Conservation (phyloP, 768 basidiomycete species). For the Rubroboletus pulcherrimus region DNA sequence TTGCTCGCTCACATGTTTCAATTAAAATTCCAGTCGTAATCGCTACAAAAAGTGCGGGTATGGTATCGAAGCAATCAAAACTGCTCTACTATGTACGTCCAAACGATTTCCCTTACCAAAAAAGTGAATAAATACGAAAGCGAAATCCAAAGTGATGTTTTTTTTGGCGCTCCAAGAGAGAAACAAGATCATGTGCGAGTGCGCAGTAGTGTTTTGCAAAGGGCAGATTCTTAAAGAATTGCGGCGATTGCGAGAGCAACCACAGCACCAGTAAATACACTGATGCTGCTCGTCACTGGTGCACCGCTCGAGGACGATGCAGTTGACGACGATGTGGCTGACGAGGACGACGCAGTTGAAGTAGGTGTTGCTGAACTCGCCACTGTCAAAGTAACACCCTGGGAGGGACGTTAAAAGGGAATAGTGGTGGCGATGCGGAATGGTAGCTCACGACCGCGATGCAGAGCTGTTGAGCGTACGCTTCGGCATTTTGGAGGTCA, state of each 20-base stretch:
- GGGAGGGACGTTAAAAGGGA: background rate
- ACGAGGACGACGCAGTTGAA: background rate
- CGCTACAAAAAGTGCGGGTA: background rate
- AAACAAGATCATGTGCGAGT: background rate
- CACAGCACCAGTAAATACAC: constrained; percentile 7
- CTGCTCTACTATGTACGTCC: background rate
- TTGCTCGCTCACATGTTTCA: background rate
- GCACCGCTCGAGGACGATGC: constrained; percentile 7
- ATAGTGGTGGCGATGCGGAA: background rate
- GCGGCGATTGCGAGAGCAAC: constrained; percentile 11
- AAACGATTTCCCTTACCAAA: background rate
- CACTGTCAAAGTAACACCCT: constrained; percentile 52
- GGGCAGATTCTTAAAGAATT: constrained; percentile 6
- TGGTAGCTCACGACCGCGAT: constrained; percentile 42
- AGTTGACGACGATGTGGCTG: background rate
- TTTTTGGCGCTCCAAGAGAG: background rate
- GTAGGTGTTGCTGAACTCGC: constrained; percentile 12
- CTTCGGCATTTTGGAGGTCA: constrained; percentile 45
- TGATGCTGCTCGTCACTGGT: constrained; percentile 4
- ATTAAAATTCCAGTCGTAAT: background rate
- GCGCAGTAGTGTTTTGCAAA: background rate
- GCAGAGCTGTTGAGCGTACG: constrained; percentile 42
- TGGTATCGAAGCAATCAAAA: background rate
- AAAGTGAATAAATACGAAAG: background rate
- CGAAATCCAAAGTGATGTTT: background rate